Conservation (phyloP, 225 moss, liverwort and hornwort genomes). For the Pseudoscleropodium purum region DNA sequence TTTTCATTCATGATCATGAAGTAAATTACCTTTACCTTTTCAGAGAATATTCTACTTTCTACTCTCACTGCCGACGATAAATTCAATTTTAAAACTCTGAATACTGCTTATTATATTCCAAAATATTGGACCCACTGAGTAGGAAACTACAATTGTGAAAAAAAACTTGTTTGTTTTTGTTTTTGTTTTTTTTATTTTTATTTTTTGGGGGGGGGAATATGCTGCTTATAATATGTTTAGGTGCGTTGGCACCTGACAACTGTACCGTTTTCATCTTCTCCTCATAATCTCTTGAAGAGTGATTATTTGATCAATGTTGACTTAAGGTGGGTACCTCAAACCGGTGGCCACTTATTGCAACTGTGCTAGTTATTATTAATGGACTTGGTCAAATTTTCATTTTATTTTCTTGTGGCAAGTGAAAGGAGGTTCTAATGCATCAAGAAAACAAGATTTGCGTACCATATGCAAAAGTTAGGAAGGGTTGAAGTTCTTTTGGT, state of each 20-base stretch:
- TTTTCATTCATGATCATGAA: not conserved
- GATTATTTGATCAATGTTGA: not conserved
- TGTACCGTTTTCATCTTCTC: not conserved
- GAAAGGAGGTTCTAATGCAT: not conserved
- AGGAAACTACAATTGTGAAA: not conserved
- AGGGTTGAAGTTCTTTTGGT: not conserved
- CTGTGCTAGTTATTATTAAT: not conserved
- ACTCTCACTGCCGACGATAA: not conserved
- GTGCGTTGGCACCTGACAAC: not conserved
- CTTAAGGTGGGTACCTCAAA: not conserved
- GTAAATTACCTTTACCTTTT: not conserved
- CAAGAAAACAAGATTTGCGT: not conserved
- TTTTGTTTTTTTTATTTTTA: no score
- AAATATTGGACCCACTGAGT: not conserved
- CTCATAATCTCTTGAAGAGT: not conserved
- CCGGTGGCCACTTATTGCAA: not conserved
- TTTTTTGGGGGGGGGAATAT: not conserved
- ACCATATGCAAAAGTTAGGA: not conserved
- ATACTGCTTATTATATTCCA: not conserved
- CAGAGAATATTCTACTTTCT: not conserved
- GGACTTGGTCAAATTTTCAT: not conserved
- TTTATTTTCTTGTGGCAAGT: not conserved
- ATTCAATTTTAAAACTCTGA: not conserved
- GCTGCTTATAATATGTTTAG: not conserved
- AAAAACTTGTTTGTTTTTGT: not conserved